phyloP scores from a whole-genome alignment of 2,329 filamentous ascomycete genomes.

The Fonsecaea pugnacius region DNA sequence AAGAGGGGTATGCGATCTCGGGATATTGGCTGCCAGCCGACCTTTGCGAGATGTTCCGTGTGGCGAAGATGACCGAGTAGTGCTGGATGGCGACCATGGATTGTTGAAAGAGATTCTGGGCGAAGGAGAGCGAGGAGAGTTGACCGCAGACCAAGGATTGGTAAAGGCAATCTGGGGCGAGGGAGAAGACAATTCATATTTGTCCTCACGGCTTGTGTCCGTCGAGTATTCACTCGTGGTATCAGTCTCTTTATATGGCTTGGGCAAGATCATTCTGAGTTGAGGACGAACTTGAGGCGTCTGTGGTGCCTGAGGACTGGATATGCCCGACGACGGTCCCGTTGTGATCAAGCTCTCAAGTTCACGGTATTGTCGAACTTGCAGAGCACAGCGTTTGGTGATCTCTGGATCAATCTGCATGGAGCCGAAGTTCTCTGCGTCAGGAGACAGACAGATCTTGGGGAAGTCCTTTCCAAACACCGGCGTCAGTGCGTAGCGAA shows the following conservation, averaged over 20 bases:
- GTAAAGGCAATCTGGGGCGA: conserved; percentile 49
- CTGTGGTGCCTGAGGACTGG: conserved; percentile 20
- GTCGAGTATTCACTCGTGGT: conserved; percentile 49
- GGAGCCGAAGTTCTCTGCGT: conserved; percentile 65
- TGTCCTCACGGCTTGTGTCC: conserved; percentile 45
- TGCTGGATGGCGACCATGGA: conserved; percentile 31
- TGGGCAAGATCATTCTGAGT: conserved; percentile 34
- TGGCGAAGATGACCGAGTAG: conserved; percentile 27
- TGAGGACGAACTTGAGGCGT: conserved; percentile 27
- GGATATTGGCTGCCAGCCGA: conserved; percentile 23
- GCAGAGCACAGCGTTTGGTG: conserved; percentile 56
- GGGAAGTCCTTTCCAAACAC: conserved; percentile 87
- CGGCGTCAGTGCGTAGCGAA: conserved; percentile 83
- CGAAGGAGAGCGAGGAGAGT: conserved; percentile 43
- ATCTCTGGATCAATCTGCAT: conserved; percentile 68
- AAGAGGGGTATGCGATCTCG: conserved; percentile 29
- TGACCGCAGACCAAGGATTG: conserved; percentile 50
- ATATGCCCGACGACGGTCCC: conserved; percentile 11
- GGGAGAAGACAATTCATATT: conserved; percentile 42
- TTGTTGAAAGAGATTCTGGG: conserved; percentile 28
- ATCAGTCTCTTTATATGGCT: conserved; percentile 38
- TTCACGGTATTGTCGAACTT: conserved; percentile 42
- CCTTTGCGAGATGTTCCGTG: conserved; percentile 20
- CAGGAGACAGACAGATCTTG: conserved; percentile 67
- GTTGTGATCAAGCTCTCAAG: conserved; percentile 37